These are phyloP conservation scores for Wallacemonas sp. DNA, from an alignment of 208 protist genomes.

Conservation along the genomic window DNA sequence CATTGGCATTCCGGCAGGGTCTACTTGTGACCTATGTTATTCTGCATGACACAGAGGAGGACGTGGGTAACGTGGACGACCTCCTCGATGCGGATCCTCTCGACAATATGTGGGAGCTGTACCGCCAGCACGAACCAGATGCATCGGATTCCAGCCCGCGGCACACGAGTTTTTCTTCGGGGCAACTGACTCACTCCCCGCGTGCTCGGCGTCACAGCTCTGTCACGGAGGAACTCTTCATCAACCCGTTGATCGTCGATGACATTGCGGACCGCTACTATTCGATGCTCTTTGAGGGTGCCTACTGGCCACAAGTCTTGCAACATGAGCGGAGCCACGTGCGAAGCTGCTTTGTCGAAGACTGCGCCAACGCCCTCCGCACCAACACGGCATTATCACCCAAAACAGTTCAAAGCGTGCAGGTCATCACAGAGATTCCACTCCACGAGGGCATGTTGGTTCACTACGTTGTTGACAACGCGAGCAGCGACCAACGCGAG, in stretches of 20 bases:
- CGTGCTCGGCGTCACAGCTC: constrained; percentile 1
- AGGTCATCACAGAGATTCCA: constrained; percentile 19
- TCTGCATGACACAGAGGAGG: not conserved
- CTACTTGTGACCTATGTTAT: constrained; percentile 13
- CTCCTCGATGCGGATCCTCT: constrained; percentile 15
- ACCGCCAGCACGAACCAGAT: not conserved
- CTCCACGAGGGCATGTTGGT: constrained; percentile 17
- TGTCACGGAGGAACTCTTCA: not conserved
- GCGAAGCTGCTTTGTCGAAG: constrained; percentile 12
- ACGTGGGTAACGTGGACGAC: constrained; percentile 20
- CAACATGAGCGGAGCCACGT: not conserved
- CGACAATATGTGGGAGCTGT: constrained; percentile 21
- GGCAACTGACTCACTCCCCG: not conserved
- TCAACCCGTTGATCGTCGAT: constrained; percentile 3
- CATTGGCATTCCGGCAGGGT: constrained; percentile 8
- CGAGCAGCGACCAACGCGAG: constrained; percentile 6
- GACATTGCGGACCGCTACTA: constrained; percentile 15
- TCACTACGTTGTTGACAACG: constrained; percentile 14
- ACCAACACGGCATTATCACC: not conserved
- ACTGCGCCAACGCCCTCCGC: constrained; percentile 14
- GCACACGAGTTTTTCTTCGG: not conserved
- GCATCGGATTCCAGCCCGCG: not conserved
- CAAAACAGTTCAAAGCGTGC: not conserved
- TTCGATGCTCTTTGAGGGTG: constrained; percentile 14
- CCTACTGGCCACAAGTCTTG: constrained; percentile 11